Base-by-base conservation (phyloP, 352 stramenopile genomes). In the Globisporangium middletonii region DNA sequence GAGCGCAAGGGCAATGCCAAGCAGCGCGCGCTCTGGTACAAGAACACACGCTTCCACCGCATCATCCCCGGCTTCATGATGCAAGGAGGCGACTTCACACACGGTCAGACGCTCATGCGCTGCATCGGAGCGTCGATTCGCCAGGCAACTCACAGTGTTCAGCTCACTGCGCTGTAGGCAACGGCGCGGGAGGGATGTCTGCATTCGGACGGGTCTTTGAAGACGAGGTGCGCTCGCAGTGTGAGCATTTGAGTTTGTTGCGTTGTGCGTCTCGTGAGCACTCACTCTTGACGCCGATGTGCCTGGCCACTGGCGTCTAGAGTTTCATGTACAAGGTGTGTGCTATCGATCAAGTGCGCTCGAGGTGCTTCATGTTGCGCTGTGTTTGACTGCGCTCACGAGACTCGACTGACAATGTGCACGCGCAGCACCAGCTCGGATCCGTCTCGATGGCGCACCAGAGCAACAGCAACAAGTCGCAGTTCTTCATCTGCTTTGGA, bases 31-130 rank as follows among this genome's bases (percentile, higher is more conserved):
- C 63, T 82, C n/a, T 88, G 73, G 68, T 99, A 96, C 89, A 98
- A 99, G 72, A 92, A 93, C 57, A 92, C 75, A 47, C 86, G 75
- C 4, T 98, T 99, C 72, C 97, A 99, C 60, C 89, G 96, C n/a
- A 86, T 99, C n/a, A 96, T 99, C 59, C 96, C 96, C 26, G 93
- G 96, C 42, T 99, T 99, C 64, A 99, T 99, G 95, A 96, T 98
- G 72, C 96, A 99, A 73, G 91, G 92, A 27, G 95, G 96, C 12
- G 96, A 98, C 71, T 82, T 89, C 55, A 98, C 89, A 0, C 81
- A 91, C 58, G 92, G 89, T 90, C 58, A 43, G 46, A 12, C 41
- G 7, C 26, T 2, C 13, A 18, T 13, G 23, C 4, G 27, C 15
- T 35, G 30, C 18, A n/a, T 11, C n/a, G 7, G 30, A 54, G 7